Base-by-base conservation (phyloP, 176 grass and related monocot species). In the Pontederia paniculata region DNA sequence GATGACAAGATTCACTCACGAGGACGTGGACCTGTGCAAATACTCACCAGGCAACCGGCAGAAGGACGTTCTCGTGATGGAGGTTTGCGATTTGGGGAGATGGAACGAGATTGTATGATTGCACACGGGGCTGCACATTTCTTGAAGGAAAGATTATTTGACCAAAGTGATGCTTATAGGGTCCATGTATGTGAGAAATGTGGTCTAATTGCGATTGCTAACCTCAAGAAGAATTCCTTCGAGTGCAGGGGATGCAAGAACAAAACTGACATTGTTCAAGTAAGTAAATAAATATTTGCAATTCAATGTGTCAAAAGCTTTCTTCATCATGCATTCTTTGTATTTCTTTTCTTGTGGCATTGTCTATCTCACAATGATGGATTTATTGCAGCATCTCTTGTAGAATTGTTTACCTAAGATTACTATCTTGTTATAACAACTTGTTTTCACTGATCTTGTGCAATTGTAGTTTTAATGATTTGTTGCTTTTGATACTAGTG, bases 81-180 rank as follows among this genome's bases (percentile, higher is more conserved):
- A 73, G 93, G 93, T 62, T 76, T 98, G 48, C 83, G 93, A 37
- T 91, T 98, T 45, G 93, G 93, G 48, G 93, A 98, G 62, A 98
- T 98, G 93, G 93, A 98, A 63, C 67, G 93, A 69, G 93, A 98
- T 60, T 98, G 93, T 68, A 98, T 98, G 93, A 98, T 98, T 57
- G 93, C 93, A 9, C 93, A 98, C 58, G 93, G 93, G 15, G 93
- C 93, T 43, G 86, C 93, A 9, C 90, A 91, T 73, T 98, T 98
- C 75, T 63, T 98, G 37, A 98, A 98, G 71, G 93, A 98, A 76
- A 83, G 93, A 55, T 74, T 98, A 64, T 98, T 98, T 42, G 93
- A 98, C 41, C 93, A 98, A 71, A 98, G 93, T 18, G 93, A 98
- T 73, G 93, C 93, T 14, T 98, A 98, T 74, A 84, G 93, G 43